Conservation (phyloP, 805 yeast species). For the Saturnispora serradocipensis region DNA sequence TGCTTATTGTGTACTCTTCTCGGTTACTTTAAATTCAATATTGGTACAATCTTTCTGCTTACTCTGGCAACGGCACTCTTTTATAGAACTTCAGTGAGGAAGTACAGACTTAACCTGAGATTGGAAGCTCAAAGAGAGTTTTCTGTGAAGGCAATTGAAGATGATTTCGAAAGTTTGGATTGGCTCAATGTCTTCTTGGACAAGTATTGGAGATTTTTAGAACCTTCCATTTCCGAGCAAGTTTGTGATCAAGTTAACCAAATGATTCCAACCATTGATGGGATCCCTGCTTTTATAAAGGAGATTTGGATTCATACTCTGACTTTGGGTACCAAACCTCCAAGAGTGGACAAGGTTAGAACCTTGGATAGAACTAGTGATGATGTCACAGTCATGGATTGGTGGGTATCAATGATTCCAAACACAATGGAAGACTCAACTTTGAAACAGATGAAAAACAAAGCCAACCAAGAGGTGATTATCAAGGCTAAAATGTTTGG, state of each 20-base stretch:
- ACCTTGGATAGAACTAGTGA: constrained; percentile 84
- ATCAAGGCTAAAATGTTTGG: constrained; percentile 81
- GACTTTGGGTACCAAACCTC: constrained; percentile 93
- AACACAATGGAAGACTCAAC: constrained; percentile 78
- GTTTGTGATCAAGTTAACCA: constrained; percentile 83
- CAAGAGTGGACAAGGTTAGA: constrained; percentile 82
- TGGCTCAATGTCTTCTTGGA: constrained; percentile 88
- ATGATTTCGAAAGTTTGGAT: constrained; percentile 88
- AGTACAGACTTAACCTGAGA: constrained; percentile 64
- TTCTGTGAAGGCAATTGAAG: constrained; percentile 70
- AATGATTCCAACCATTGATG: constrained; percentile 56
- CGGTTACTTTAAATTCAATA: constrained; percentile 67
- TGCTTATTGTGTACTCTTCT: constrained; percentile 67
- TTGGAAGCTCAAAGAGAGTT: constrained; percentile 81
- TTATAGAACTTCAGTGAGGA: constrained; percentile 77
- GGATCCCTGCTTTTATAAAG: constrained; percentile 76
- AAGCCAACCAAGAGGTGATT: constrained; percentile 72
- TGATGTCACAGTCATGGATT: constrained; percentile 95
- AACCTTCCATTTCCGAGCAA: constrained; percentile 81
- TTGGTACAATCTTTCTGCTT: constrained; percentile 75
- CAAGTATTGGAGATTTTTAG: constrained; percentile 86
- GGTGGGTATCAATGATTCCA: constrained; percentile 92
- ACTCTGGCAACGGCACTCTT: constrained; percentile 52
- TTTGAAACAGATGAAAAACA: constrained; percentile 73
- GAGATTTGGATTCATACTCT: constrained; percentile 79